These are phyloP conservation scores for Rhodotorula toruloides DNA, from an alignment of 768 basidiomycete species.

Conservation along the genomic window DNA sequence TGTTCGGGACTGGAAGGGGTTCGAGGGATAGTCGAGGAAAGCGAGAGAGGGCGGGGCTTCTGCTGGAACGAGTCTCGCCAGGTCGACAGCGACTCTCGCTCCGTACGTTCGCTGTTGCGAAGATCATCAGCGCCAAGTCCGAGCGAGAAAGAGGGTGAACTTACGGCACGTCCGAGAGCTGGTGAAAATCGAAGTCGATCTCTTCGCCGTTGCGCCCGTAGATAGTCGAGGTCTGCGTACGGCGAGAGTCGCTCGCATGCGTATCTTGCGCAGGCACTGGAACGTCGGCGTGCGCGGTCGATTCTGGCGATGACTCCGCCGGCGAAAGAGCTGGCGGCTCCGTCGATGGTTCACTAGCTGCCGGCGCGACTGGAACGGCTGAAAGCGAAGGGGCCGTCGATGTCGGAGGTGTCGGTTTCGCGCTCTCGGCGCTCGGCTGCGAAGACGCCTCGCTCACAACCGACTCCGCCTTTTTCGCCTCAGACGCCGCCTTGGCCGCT, in stretches of 20 bases:
- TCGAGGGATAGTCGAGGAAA: neutral
- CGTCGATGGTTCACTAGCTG: no score
- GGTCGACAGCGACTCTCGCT: conserved; percentile 23
- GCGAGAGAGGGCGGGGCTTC: neutral
- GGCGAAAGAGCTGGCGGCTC: neutral
- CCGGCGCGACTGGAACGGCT: no score
- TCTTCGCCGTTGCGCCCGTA: conserved; percentile 24
- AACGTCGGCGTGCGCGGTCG: no score
- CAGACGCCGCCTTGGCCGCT: neutral
- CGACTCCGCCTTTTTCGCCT: neutral
- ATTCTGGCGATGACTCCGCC: no score
- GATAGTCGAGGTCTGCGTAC: conserved; percentile 16
- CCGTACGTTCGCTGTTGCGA: conserved; percentile 13
- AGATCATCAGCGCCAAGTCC: rapidly evolving
- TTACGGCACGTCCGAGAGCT: conserved; percentile 24
- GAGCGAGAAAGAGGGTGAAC: neutral
- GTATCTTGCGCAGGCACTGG: no score
- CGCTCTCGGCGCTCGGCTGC: no score
- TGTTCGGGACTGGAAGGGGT: neutral
- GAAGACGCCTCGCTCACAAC: no score
- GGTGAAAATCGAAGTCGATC: conserved; percentile 19
- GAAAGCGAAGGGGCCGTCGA: no score
- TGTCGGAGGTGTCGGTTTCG: no score
- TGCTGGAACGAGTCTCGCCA: conserved; percentile 10
- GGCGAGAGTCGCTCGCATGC: neutral